Evolutionary conservation across 257 asterid genomes (phyloP).

Genomic region (Fraxinus pennsylvanica): DNA sequence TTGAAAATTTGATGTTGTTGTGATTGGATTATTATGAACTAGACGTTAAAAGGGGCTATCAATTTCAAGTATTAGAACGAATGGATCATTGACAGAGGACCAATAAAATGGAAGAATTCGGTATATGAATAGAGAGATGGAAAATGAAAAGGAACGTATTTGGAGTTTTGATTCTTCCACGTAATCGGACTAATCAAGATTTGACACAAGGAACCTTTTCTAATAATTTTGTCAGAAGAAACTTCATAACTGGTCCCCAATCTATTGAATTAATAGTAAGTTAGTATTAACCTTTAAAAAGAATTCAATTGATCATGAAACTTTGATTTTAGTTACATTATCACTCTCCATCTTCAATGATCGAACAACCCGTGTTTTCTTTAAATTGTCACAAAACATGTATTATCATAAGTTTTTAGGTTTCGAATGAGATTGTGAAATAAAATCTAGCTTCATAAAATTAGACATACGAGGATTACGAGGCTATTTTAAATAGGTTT

Average conservation of each 20-base stretch:
- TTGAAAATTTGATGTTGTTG: background rate
- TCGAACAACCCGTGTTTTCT: no score
- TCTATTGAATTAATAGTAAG: background rate
- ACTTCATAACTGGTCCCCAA: background rate
- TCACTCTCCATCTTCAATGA: no score
- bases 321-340: background rate
- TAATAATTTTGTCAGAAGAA: no score
- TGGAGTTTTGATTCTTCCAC: constrained; percentile 32
- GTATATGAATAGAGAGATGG: background rate
- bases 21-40: constrained; percentile 22
- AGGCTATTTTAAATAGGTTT: no score
- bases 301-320: background rate
- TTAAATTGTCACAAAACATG: no score
- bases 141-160: constrained; percentile 12
- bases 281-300: background rate
- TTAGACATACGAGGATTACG: no score
- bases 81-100: background rate
- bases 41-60: constrained; percentile 7
- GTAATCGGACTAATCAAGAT: constrained; percentile 27
- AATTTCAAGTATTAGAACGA: constrained; percentile 4
- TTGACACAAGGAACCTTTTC: constrained; percentile 3
- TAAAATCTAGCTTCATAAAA: no score
- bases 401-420: no score
- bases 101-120: background rate
- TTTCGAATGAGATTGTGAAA: no score